Percentiles rank a stretch among this genome's conserved stretches.
Evolutionary conservation across 208 protist species (phyloP).

Genomic region (Vickermania ingenoplastis): DNA sequence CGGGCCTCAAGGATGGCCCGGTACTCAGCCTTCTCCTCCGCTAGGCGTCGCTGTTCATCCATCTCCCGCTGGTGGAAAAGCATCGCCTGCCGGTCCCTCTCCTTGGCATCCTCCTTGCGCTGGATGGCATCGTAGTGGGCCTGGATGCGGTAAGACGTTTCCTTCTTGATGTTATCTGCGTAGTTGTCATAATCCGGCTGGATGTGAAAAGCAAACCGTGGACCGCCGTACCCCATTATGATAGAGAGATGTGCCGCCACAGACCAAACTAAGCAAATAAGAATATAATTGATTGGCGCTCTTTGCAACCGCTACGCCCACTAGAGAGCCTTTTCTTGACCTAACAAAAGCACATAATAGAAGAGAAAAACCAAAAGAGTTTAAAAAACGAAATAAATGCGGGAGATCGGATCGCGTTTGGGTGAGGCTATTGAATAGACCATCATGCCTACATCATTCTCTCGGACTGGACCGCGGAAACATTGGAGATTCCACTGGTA

Average conservation of each 20-base stretch:
- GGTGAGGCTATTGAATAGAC: too few relatives aligned
- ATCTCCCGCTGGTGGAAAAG: conserved; percentile 18
- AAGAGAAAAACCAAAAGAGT: too few relatives aligned
- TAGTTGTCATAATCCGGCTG: conserved; percentile 50
- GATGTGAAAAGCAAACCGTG: conserved; percentile 51
- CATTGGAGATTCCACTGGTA: too few relatives aligned
- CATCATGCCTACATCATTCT: too few relatives aligned
- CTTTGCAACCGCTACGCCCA: too few relatives aligned
- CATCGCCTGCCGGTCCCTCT: conserved; percentile 16
- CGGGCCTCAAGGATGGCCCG: conserved; percentile 15
- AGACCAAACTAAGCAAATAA: background rate
- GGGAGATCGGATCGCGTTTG: too few relatives aligned
- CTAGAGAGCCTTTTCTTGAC: too few relatives aligned
- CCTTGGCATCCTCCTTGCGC: conserved; percentile 11
- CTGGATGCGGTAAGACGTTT: conserved; percentile 45
- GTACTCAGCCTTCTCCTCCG: conserved; percentile 10
- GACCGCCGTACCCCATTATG: conserved; percentile 39
- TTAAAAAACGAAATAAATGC: too few relatives aligned
- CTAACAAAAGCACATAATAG: too few relatives aligned
- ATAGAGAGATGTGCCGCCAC: background rate
- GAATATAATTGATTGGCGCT: too few relatives aligned
- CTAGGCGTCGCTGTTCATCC: conserved; percentile 10
- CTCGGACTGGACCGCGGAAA: too few relatives aligned
- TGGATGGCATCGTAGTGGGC: conserved; percentile 23
- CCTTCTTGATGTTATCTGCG: conserved; percentile 38